Base-by-base conservation (phyloP, 1,139 yeast genomes). In the Suhomyces wounanorum region DNA sequence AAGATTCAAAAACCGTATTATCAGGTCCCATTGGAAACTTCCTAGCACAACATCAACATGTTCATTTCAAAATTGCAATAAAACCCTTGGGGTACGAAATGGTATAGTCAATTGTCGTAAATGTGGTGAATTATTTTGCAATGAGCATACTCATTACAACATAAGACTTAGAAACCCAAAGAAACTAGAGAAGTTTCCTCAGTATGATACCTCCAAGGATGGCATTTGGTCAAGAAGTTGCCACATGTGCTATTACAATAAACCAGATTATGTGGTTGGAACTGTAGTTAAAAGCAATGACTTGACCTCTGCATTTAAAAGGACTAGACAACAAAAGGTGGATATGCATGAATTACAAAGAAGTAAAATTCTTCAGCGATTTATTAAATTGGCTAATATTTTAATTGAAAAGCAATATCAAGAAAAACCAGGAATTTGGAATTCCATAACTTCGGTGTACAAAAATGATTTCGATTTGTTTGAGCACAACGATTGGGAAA, bases 141-240 rank as follows among this genome's bases (percentile, higher is more conserved):
- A 79, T 52, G 69, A 67, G 26, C 96, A 91, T 69, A 77, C 90
- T 3, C 67, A 73, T 47, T 83, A 75, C 61, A 75, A 81, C 73
- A 69, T 74, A 73, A 48, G 75, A 74, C 59, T 67, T 56, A 36
- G 64, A 63, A 53, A 89, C 83, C 48, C 50, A 0, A 39, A 35
- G 8, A 16, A 26, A 7, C 30, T n/a, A 74, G 79, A 57, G 78
- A 13, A 25, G 8, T 8, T 53, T 3, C 77, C 78, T 0, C 62
- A 60, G 17, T 75, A 71, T 57, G 72, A 68, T 45, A 51, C 67
- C 14, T 46, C 56, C 0, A 59, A 53, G 3, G 57, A 65, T 26
- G 96, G 96, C 0, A 68, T 73, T 5, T 87, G 94, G 94, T 75
- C 84, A 46, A 72, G 86, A 43, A 86, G 89, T 53, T 91, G 97